Base-by-base conservation (phyloP, 768 basidiomycete genomes). In the Termitomyces sp. region DNA sequence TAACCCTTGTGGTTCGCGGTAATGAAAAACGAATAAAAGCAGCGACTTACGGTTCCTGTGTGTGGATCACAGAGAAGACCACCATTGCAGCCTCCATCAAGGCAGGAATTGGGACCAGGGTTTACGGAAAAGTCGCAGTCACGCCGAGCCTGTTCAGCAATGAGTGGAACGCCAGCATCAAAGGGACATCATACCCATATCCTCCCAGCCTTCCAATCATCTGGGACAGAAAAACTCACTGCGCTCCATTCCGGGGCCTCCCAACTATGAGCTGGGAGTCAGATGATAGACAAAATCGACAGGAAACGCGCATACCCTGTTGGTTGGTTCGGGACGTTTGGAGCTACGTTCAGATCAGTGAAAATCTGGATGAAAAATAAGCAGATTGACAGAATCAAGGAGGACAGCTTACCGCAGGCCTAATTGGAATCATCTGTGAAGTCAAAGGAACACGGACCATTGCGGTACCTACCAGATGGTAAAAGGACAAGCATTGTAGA, bases 51-150 rank as follows among this genome's bases (percentile, higher is more conserved):
- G 16, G 83, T 83, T 46, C 81, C 85, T 33, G 77, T 78, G 39
- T 65, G 64, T 12, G 73, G 60, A 63, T 80, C 81, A 60, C 88
- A 88, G 12, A 74, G 64, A 9, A 90, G 71, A 37, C 87, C 88
- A 16, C 88, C 87, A 57, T 84, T 85, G 65, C 87, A 89, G 49
- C 85, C 85, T 41, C 87, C 88, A 55, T 77, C 76, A 20, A 82
- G 61, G 61, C 87, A 90, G 15, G 83, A 82, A 61, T 77, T 83
- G 24, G 79, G 83, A n/a, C 79, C 78, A 41, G 76, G 76, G 63
- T 78, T 77, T 42, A 60, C 71, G 53, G 69, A 72, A 65, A 89
- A 89, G 69, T 87, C 72, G 61, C 88, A 89, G 64, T 86, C 69
- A n/a, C 82, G 80, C 28, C 86, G 79, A 47, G 72, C 86, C 89